Evolutionary conservation across 2,329 filamentous ascomycete species (phyloP), one percentile per base, ranked within the genome.

Genomic region (Colletotrichum orbiculare): DNA sequence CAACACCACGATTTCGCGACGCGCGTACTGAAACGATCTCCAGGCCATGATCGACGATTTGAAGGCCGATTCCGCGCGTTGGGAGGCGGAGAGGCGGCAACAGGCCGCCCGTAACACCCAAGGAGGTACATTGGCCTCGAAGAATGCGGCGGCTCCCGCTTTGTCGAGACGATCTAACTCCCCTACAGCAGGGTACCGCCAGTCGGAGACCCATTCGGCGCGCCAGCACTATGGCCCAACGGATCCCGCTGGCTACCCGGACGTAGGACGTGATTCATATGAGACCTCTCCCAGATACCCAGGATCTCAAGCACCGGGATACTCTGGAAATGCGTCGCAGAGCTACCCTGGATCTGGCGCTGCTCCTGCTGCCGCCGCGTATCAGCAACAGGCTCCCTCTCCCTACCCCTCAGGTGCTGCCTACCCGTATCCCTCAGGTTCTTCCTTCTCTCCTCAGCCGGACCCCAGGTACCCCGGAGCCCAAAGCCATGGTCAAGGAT

Each of bases 1-100:
- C 49, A 7, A 33, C 38, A 38, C n/a, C 43, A 33, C 33, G n/a
- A 43, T 43, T 45, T 34, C 15, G 12, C 39, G 9, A 15, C 34
- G 11, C 11, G 9, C 17, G 13, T 45, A 33, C 54, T 66, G 54
- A 66, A 39, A 9, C 34, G 8, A 64, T 9, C n/a, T 42, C n/a
- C 69, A 88, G 86, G 85, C 86, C 63, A 88, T 88, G 86, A 88
- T 88, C 57, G 85, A 86, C 74, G 85, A 88, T 70, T 77, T 88
- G 63, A 88, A 88, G 72, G 84, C 83, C 74, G 86, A 88, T 75
- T 88, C 86, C 69, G 83, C 85, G 67, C 83, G 85, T 67, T 88
- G 86, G 86, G 85, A 88, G 71, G 82, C 82, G 75, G 86, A 88
- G 77, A 82, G 85, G 74, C 82, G 85, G 73, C 83, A 82, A 71